Conservation (phyloP, 2,329 filamentous ascomycete genomes). For the Lasiodiplodia sp. region DNA sequence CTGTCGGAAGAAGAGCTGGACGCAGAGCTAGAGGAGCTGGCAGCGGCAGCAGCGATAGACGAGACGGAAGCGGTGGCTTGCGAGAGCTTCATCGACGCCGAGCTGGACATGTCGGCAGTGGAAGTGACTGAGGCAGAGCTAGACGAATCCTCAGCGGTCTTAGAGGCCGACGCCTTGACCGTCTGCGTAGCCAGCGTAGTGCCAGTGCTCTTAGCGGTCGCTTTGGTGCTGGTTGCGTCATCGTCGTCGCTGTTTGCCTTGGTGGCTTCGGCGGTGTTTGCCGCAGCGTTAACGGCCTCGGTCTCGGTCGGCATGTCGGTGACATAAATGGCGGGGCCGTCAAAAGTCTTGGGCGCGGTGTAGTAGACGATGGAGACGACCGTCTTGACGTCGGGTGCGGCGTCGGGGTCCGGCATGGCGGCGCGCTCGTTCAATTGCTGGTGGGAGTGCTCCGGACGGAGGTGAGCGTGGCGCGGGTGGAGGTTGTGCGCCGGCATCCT, state of each 20-base stretch:
- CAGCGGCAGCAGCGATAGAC: conserved; percentile 40
- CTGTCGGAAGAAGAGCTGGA: conserved; percentile 35
- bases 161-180: conserved; percentile 30
- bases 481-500: conserved; percentile 23
- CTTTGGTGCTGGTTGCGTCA: neutral
- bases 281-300: conserved; percentile 1
- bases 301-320: conserved; percentile 34
- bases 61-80: conserved; percentile 37
- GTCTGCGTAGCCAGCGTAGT: conserved; percentile 33
- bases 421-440: conserved; percentile 28
- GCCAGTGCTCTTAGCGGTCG: conserved; percentile 21
- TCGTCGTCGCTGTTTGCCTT: conserved; percentile 3
- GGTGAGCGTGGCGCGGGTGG: conserved; percentile 22
- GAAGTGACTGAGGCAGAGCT: conserved; percentile 20
- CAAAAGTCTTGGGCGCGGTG: conserved; percentile 61
- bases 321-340: conserved; percentile 48
- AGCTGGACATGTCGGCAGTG: conserved; percentile 7
- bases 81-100: conserved; percentile 12
- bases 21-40: conserved; percentile 32
- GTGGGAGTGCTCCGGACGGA: neutral
- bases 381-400: conserved; percentile 38
- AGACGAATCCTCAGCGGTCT: conserved; percentile 32
- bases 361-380: conserved; percentile 58
- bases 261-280: conserved; percentile 14
- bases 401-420: conserved; percentile 29